A percentile compares a stretch with the other conserved stretches of the same genome.
These are phyloP conservation scores for Arbutus unedo DNA, from an alignment of 148 eudicot genomes.

Conservation along the genomic window DNA sequence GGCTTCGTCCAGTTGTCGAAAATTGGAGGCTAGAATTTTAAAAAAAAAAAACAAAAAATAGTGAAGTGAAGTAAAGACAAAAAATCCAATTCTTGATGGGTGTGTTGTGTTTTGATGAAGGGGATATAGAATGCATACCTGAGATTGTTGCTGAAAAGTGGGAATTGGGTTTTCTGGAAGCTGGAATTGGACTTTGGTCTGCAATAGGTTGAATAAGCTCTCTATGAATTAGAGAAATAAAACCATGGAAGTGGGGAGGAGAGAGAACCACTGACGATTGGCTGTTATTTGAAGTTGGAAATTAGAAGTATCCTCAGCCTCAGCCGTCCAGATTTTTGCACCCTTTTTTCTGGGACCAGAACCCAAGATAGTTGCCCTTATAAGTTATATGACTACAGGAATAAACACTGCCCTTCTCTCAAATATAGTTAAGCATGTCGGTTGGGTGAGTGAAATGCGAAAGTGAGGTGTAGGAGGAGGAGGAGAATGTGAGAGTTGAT, in stretches of 20 bases:
- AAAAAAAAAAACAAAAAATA: too few species aligned
- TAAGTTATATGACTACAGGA: background rate
- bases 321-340: background rate
- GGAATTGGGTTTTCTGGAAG: background rate
- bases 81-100: background rate
- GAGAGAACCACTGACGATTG: background rate
- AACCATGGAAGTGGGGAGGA: background rate
- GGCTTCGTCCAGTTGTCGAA: too few species aligned
- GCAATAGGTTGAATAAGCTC: background rate
- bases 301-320: background rate
- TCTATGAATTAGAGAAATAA: background rate
- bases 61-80: background rate
- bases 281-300: conserved; percentile 2
- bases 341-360: background rate
- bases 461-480: too few species aligned
- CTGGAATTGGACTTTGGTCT: background rate
- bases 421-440: background rate
- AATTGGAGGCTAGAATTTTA: too few species aligned
- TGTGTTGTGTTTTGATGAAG: background rate
- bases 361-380: background rate
- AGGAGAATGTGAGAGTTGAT: too few species aligned
- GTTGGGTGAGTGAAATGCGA: too few species aligned
- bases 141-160: conserved; percentile 4
- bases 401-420: background rate
- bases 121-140: conserved; percentile 10